These are phyloP conservation scores for Theileria annulata DNA, from an alignment of 169 alveolate genomes.

Conservation along the genomic window DNA sequence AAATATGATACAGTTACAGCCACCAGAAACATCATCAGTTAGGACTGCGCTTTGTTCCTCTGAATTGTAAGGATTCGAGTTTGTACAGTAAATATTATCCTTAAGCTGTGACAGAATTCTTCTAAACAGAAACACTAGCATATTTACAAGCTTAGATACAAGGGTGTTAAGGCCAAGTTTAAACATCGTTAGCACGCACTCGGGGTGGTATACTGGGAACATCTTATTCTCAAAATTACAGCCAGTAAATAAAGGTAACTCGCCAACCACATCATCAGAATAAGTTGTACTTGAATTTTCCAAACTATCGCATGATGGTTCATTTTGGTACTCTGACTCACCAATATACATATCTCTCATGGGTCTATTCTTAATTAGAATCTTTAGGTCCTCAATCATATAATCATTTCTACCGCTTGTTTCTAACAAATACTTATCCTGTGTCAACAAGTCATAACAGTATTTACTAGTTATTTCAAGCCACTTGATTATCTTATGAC, in stretches of 20 bases:
- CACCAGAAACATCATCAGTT: background rate
- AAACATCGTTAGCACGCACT: conserved; percentile 14
- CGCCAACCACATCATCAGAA: conserved; percentile 5
- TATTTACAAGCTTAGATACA: conserved; percentile 30
- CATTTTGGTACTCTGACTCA: background rate
- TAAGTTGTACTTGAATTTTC: background rate
- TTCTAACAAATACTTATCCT: background rate
- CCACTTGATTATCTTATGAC: conserved; percentile 8
- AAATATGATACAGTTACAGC: conserved; percentile 51
- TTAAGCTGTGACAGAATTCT: conserved; percentile 17
- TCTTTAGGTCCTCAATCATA: background rate
- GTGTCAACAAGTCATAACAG: conserved; percentile 3
- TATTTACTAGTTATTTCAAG: background rate
- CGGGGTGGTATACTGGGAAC: conserved; percentile 52
- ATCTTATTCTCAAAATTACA: conserved; percentile 10
- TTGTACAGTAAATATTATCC: background rate
- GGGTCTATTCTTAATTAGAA: background rate
- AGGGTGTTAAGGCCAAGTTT: conserved; percentile 52
- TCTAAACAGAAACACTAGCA: conserved; percentile 41
- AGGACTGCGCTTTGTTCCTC: background rate
- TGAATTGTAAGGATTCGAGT: background rate
- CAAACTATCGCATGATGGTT: background rate
- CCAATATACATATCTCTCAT: background rate
- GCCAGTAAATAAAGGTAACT: conserved; percentile 9
- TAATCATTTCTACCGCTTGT: conserved; percentile 1